phyloP scores from a whole-genome alignment of 2,329 filamentous ascomycete species.

The Trichoderma gracile region DNA sequence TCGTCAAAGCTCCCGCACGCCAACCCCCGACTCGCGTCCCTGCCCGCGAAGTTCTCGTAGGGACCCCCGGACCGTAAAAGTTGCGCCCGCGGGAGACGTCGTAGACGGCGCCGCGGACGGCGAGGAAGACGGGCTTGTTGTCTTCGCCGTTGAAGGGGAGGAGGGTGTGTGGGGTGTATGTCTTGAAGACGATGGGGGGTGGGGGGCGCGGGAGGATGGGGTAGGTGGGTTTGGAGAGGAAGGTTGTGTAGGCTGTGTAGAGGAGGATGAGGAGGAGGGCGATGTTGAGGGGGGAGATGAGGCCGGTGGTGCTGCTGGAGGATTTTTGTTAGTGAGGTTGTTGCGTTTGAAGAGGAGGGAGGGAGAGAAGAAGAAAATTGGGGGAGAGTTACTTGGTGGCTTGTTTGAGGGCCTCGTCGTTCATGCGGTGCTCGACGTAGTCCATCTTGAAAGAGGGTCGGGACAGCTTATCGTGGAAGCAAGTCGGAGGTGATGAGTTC shows the following conservation, averaged over 20 bases:
- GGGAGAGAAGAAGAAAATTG: too few relatives aligned
- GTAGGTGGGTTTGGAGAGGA: slow-evolving; percentile 53
- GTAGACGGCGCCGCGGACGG: slow-evolving; percentile 88
- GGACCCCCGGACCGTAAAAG: slow-evolving; percentile 94
- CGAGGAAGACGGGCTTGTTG: slow-evolving; percentile 76
- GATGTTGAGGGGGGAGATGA: slow-evolving; percentile 64
- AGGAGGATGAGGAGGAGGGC: slow-evolving; percentile 57
- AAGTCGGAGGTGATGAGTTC: too few relatives aligned
- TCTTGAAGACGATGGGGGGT: slow-evolving; percentile 63
- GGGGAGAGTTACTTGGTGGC: slow-evolving; percentile 37
- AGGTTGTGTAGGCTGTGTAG: slow-evolving; percentile 58
- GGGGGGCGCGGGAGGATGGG: slow-evolving; percentile 52
- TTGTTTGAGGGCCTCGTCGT: slow-evolving; percentile 53
- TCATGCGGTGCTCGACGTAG: slow-evolving; percentile 58
- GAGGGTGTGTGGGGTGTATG: slow-evolving; percentile 77
- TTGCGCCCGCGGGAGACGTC: slow-evolving; percentile 84
- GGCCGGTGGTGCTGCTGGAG: slow-evolving; percentile 38
- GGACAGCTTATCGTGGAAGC: too few relatives aligned
- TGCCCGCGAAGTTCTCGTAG: slow-evolving; percentile 93
- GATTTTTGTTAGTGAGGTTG: slow-evolving; percentile 3
- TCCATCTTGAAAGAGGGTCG: slow-evolving; percentile 46
- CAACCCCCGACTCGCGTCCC: slow-evolving; percentile 84
- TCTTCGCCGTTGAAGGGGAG: slow-evolving; percentile 79
- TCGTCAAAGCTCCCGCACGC: slow-evolving; percentile 91
- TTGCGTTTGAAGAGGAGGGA: neutral